phyloP scores from a whole-genome alignment of 192 early-diverging fungal species.

The Backusella parvicylindrica region DNA sequence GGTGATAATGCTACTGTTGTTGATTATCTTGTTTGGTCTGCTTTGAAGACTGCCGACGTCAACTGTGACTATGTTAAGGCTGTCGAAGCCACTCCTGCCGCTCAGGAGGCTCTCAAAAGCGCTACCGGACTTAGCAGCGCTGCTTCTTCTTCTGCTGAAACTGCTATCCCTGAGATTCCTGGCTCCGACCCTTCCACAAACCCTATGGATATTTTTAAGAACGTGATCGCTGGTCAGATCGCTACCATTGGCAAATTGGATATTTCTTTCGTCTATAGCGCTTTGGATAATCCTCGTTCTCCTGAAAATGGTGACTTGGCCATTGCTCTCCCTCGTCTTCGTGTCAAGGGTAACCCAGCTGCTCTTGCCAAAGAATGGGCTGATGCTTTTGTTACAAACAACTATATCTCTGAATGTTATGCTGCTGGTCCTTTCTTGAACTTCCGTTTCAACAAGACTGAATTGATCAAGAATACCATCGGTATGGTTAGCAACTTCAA shows the following conservation, averaged over 20 bases:
- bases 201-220: conserved; percentile 62
- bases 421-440: conserved; percentile 73
- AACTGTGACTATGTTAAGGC: conserved; percentile 3
- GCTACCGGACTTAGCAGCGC: not conserved
- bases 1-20: not conserved
- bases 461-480: conserved; percentile 53
- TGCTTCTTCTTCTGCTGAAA: not conserved
- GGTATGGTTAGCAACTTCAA: conserved; percentile 47
- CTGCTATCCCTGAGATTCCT: conserved; percentile 10
- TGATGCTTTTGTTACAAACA: conserved; percentile 57
- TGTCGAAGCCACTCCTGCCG: conserved; percentile 15
- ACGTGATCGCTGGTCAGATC: conserved; percentile 56
- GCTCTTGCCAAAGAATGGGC: conserved; percentile 60
- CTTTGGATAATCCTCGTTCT: conserved; percentile 59
- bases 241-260: conserved; percentile 51
- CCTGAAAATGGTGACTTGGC: conserved; percentile 68
- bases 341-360: conserved; percentile 69
- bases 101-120: not conserved
- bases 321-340: conserved; percentile 62
- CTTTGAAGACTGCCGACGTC: not conserved
- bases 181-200: conserved; percentile 47
- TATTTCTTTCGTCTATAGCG: conserved; percentile 42
- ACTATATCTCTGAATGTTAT: conserved; percentile 46
- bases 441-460: conserved; percentile 62
- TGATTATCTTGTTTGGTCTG: conserved; percentile 20